Base-by-base conservation (phyloP, 2,329 filamentous ascomycete genomes). In the Beauveria medogensis region DNA sequence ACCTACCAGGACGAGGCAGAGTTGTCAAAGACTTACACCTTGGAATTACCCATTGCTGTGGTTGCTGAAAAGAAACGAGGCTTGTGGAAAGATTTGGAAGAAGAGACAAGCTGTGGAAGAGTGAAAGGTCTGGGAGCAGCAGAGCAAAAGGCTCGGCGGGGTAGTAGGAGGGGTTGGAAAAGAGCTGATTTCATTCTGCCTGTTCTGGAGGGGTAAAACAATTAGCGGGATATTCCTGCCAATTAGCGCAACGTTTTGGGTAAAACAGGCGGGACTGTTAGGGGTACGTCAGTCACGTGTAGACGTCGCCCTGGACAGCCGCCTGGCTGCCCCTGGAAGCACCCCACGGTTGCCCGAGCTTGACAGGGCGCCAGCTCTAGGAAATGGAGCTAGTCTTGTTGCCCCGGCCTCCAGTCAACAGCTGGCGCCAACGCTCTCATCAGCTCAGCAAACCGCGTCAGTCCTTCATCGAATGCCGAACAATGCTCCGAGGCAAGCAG, bases 1-100 rank as follows among this genome's bases (percentile, higher is more conserved):
- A 48, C 28, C 50, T 20, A 24, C 4, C 16, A 40, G n/a, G 7
- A 20, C 28, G 22, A 22, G 28, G 9, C 16, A 22, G 28, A 22
- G 22, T 22, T 22, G 47, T 22, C 2, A 40, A 9, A 3, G 52
- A 82, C 86, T 80, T 81, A 91, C 79, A 86, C 86, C 75, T 88
- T 86, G 75, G 84, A 78, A 73, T 81, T 78, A 65, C 68, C 63
- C 91, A 96, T 96, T 76, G 82, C 87, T 81, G 83, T 78, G 71
- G 87, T 77, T 74, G 89, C 80, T 64, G 76, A 78, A 69, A 80
- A 82, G 69, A 76, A 78, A 68, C 78, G 74, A 66, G 72, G 65
- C 55, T 70, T 63, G 68, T 62, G 67, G 67, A 74, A 73, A 69
- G 72, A 72, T 69, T 72, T 71, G 67, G 75, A 70, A 67, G 73